These are phyloP conservation scores for Colletotrichum chrysophilum DNA, from an alignment of 2,329 filamentous ascomycete genomes.

Conservation along the genomic window DNA sequence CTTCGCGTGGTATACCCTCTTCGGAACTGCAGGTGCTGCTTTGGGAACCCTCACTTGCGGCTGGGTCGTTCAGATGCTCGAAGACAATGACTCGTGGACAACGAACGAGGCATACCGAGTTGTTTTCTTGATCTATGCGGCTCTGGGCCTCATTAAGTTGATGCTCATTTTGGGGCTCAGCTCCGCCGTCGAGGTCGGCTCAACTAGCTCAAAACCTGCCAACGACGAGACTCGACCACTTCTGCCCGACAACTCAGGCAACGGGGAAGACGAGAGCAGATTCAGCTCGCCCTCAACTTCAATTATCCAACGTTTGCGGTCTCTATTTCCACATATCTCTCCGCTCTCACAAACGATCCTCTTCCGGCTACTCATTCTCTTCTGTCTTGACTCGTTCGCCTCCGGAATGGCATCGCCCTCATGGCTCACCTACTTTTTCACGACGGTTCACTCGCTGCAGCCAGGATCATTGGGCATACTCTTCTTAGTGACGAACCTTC, in stretches of 20 bases:
- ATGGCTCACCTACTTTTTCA: slow-evolving; percentile 64
- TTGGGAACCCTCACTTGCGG: slow-evolving; percentile 64
- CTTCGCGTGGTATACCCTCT: slow-evolving; percentile 66
- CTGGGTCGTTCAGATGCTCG: slow-evolving; percentile 60
- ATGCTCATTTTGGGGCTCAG: slow-evolving; percentile 55
- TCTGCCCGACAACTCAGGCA: neutral
- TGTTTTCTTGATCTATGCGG: slow-evolving; percentile 64
- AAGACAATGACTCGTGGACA: slow-evolving; percentile 45
- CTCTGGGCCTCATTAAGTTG: slow-evolving; percentile 62
- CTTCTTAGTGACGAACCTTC: slow-evolving; percentile 59
- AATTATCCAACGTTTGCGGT: neutral
- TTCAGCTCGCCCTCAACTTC: neutral
- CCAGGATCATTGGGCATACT: slow-evolving; percentile 57
- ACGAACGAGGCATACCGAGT: slow-evolving; percentile 54
- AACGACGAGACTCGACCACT: neutral
- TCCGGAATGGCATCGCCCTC: slow-evolving; percentile 71
- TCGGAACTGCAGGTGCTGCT: slow-evolving; percentile 65
- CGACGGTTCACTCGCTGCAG: slow-evolving; percentile 49
- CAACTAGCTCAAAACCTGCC: neutral
- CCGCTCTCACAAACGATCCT: slow-evolving; percentile 16
- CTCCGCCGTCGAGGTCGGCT: slow-evolving; percentile 45
- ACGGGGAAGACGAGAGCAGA: neutral
- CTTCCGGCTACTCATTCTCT: slow-evolving; percentile 16
- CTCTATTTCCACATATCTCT: slow-evolving; percentile 16
- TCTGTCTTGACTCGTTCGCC: slow-evolving; percentile 39